Evolutionary conservation across 2,329 filamentous ascomycete genomes (phyloP), one percentile per base, ranked within the genome.

Genomic region (Pseudogymnoascus sp.): DNA sequence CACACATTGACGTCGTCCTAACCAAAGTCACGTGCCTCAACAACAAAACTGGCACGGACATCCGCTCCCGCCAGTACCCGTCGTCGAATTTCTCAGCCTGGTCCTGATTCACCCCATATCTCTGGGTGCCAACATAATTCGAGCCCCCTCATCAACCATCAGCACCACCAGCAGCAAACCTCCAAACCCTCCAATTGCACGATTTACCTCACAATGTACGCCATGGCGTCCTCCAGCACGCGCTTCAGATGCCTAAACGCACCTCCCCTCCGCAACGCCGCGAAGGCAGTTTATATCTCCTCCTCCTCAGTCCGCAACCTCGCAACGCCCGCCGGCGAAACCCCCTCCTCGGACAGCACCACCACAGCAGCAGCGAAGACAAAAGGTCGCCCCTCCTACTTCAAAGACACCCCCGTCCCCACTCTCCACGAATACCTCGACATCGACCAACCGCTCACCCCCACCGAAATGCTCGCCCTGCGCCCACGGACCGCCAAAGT

Each of bases 371-470:
- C 62, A 4, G 62, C 68, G 10, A 23, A 65, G 42, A 62, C 69
- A 2, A 70, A 70, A 61, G 63, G 69, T 63, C 71, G 72, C 7
- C 72, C 70, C 31, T 72, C 71, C 47, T 74, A 74, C 56, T 74
- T 74, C 65, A 74, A 73, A 67, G 72, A 74, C 62, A 68, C 67
- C 18, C 61, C 66, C n/a, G 76, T 87, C 6, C 82, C 81, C 0
- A 77, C 84, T 5, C 81, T 88, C 66, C 78, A 80, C 61, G 82
- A 86, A 50, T 88, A 88, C 69, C 68, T 87, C 25, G 76, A 72
- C 1, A 69, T 75, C 10, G 76, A 77, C 1, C 62, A 72, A 37
- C 70, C 81, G 3, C 73, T 86, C 4, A 69, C 81, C 0, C 69
- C 77, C 5, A 73, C 77, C 67, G 84, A 87, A 62, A 83, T 84